Evolutionary conservation across 345 rosid species (phyloP), one percentile per base, ranked within the genome.

Genomic region (Dovyalis caffra): DNA sequence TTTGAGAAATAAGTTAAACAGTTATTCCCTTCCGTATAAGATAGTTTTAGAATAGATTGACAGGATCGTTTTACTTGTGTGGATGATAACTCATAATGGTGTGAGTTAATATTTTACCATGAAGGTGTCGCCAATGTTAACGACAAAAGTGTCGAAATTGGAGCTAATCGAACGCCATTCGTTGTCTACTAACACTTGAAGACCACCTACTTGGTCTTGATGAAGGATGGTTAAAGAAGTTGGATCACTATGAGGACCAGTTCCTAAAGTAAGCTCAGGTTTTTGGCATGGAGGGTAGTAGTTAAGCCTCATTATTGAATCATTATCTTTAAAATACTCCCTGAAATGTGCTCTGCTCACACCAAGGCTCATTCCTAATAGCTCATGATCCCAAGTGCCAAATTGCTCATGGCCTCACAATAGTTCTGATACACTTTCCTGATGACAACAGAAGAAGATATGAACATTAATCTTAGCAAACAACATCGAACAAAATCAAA

Each of bases 231-330:
- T 96, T 81, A 96, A 81, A 66, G 99, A 96, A 47, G 98, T 92
- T 43, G 99, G 99, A 81, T 96, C 99, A 49, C 99, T 90, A 76
- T 96, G 99, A 85, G 99, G 99, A 4, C 99, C 99, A 21, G 99
- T 96, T 73, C 99, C 98, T 69, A 96, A 81, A 9, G 98, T 92
- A 25, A 87, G 91, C 67, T 96, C 97, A 37, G 99, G 98, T 83
- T 88, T 92, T 80, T 88, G 97, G 83, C 99, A 96, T 12, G 92
- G 95, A 4, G 99, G 98, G 47, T 96, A 96, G 85, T 93, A 91
- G 68, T 96, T 96, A 0, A 96, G 86, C 81, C 99, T 89, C 99
- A 96, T 96, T 85, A 95, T 95, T 3, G 98, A 95, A 69, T 95
- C 98, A 28, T 93, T 93, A 64, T 86, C 91, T 79, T 90, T 86